Evolutionary conservation across 2,329 filamentous ascomycete genomes (phyloP), one percentile per base, ranked within the genome.

Genomic region (Colletotrichum trifolii): DNA sequence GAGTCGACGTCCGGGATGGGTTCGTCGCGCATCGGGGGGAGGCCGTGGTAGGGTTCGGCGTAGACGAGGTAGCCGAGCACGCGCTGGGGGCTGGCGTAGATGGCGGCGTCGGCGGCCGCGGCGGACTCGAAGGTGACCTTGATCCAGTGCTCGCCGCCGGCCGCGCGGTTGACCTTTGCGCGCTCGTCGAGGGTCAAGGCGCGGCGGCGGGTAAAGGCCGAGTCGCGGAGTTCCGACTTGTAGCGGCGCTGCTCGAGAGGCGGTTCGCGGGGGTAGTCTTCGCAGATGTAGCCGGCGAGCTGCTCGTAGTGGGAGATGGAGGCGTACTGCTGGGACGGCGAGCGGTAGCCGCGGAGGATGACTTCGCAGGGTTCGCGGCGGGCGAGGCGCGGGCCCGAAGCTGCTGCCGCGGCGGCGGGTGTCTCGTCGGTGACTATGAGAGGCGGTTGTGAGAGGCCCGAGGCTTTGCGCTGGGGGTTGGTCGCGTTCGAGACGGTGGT

Each of bases 201-300:
- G 45, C 83, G 81, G 55, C 87, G 85, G 63, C 89, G 87, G 52
- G 90, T 89, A 8, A 91, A 86, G 9, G 91, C 89, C 54, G 91
- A 87, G 71, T 93, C 90, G 68, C 91, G 86, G 67, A 92, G 86
- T 69, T 94, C 88, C 1, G 89, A 86, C 73, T 92, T 91, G 81
- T 91, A 95, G 63, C 91, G 85, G 62, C 85, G 83, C 73, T 87
- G 86, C 67, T 89, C 85, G 60, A 88, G 83, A 3, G 92, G 91
- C n/a, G 95, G 91, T 68, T 92, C 89, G 67, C 95, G 89, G 8
- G 94, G 89, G 77, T 98, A 98, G 78, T 97, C 94, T 79, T 98
- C 95, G 77, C 94, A 94, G 74, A 97, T 93, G 68, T 88, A 81
- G 34, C 94, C 94, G 7, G 92, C 95, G 46, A 97, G 89, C 66